Evolutionary conservation across 495 filamentous ascomycete species (phyloP).

Genomic region (Clavariopsis aquatica): DNA sequence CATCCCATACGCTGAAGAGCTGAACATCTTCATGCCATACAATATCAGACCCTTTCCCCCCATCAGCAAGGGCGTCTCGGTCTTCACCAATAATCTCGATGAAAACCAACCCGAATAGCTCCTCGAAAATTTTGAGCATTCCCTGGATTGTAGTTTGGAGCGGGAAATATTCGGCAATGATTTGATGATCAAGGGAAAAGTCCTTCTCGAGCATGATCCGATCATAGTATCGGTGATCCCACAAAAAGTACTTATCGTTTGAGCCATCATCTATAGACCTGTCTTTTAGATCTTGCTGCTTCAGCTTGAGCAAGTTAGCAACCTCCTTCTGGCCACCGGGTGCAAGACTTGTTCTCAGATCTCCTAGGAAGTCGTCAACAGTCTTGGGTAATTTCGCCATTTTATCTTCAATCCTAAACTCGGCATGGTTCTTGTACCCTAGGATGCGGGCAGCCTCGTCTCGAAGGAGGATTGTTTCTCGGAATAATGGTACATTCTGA

Average conservation of each 20-base stretch:
- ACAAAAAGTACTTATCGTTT: conserved; percentile 82
- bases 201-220: conserved; percentile 90
- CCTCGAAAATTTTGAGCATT: conserved; percentile 94
- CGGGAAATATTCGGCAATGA: conserved; percentile 93
- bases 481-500: conserved; percentile 81
- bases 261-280: conserved; percentile 56
- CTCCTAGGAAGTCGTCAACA: conserved; percentile 80
- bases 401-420: conserved; percentile 90
- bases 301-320: conserved; percentile 68
- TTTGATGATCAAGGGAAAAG: conserved; percentile 82
- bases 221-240: conserved; percentile 88
- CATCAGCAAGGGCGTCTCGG: conserved; percentile 56
- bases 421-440: conserved; percentile 89
- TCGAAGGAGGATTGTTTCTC: conserved; percentile 80
- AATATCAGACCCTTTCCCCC: conserved; percentile 64
- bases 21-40: conserved; percentile 72
- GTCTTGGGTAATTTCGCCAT: conserved; percentile 93
- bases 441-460: conserved; percentile 91
- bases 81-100: conserved; percentile 72
- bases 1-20: conserved; percentile 71
- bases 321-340: conserved; percentile 79
- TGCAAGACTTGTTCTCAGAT: conserved; percentile 71
- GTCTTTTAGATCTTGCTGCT: conserved; percentile 71
- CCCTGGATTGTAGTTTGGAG: conserved; percentile 77
- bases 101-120: conserved; percentile 88